Conservation (phyloP, 2,329 filamentous ascomycete genomes). For the Lasiodiplodia gonubiensis region DNA sequence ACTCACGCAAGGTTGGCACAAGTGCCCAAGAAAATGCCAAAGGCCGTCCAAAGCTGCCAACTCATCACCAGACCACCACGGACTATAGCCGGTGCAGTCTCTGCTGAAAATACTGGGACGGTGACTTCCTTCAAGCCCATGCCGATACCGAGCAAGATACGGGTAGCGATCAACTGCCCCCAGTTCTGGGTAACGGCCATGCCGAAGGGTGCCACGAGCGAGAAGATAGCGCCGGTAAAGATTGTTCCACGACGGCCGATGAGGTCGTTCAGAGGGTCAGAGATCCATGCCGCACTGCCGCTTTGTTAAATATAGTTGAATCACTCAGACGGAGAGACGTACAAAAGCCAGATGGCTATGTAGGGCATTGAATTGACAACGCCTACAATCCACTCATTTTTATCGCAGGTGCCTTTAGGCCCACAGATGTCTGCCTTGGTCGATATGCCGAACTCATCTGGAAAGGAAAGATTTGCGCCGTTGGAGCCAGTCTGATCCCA, state of each 20-base stretch:
- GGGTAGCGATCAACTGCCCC: constrained; percentile 48
- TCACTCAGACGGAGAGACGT: neutral
- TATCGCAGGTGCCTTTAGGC: constrained; percentile 35
- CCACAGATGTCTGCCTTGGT: constrained; percentile 28
- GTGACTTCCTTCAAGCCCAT: constrained; percentile 55
- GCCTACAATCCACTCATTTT: constrained; percentile 40
- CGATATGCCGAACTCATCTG: constrained; percentile 59
- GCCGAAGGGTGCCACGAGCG: constrained; percentile 43
- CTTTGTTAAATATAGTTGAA: neutral
- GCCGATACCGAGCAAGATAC: constrained; percentile 47
- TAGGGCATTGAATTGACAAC: constrained; percentile 35
- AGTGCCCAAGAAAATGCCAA: constrained; percentile 55
- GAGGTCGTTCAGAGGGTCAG: constrained; percentile 38
- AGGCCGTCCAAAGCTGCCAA: constrained; percentile 53
- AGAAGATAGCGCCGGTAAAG: constrained; percentile 38
- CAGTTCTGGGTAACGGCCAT: constrained; percentile 45
- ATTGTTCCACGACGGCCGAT: constrained; percentile 41
- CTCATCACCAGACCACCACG: constrained; percentile 54
- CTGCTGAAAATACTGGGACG: constrained; percentile 50
- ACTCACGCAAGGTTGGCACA: constrained; percentile 45
- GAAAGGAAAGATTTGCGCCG: constrained; percentile 66
- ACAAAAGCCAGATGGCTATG: constrained; percentile 34
- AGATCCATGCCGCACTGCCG: constrained; percentile 32
- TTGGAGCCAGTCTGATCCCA: constrained; percentile 67
- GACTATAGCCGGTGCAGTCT: constrained; percentile 45